Percentiles rank a stretch among this genome's conserved stretches.
These are phyloP conservation scores for Amanita subjunquillea DNA, from an alignment of 768 basidiomycete species.

Conservation along the genomic window DNA sequence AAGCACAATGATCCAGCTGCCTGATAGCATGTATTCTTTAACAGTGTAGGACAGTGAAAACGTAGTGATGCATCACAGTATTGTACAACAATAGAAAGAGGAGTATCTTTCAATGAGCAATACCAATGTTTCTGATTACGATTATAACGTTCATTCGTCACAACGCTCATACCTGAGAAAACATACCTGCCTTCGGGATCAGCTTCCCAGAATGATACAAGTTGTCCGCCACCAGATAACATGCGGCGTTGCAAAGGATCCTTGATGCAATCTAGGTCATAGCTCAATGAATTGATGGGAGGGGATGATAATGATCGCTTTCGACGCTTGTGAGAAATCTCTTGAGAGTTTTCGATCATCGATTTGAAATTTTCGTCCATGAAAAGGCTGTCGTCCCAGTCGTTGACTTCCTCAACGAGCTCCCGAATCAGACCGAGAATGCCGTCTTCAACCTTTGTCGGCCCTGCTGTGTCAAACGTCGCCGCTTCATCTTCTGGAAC, in stretches of 20 bases:
- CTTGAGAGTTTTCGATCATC: conserved; percentile 26
- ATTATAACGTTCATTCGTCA: not conserved
- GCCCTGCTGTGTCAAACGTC: not conserved
- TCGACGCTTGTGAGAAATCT: conserved; percentile 1
- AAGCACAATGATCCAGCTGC: conserved; percentile 27
- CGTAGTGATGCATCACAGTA: not conserved
- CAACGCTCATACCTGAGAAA: not conserved
- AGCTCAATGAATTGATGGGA: not conserved
- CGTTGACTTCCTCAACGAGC: conserved; percentile 37
- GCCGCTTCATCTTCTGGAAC: not conserved
- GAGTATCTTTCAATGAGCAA: not conserved
- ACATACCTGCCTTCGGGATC: not conserved
- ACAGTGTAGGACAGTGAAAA: not conserved
- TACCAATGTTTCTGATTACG: not conserved
- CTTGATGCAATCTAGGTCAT: not conserved
- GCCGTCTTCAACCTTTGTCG: conserved; percentile 6
- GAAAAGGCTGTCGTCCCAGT: conserved; percentile 40
- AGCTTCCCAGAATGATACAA: not conserved
- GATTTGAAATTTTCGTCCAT: conserved; percentile 36
- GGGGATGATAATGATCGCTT: not conserved
- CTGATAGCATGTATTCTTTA: not conserved
- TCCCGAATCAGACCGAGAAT: conserved; percentile 35
- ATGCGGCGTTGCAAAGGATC: not conserved
- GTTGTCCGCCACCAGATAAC: not conserved
- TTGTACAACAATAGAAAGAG: not conserved